Base-by-base conservation (phyloP, 352 stramenopile species). In the Globisporangium cederbergense region DNA sequence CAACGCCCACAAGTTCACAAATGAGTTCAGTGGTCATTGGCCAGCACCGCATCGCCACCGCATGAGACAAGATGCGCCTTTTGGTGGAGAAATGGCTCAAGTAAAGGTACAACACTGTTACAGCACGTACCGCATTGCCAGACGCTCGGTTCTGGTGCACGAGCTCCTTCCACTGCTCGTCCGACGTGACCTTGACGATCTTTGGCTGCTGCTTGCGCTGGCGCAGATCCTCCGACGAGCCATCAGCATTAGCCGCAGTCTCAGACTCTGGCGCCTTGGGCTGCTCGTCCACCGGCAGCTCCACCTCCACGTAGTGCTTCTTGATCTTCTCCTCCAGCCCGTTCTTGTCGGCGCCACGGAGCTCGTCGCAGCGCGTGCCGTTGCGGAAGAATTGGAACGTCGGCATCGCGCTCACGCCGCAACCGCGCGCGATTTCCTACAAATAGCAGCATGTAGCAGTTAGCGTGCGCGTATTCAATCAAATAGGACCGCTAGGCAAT, bases 371-470 rank as follows among this genome's bases (percentile, higher is more conserved):
- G 73, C 94, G 97, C 34, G 70, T 77, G 49, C 90, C 90, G 55
- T 85, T 86, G 69, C 96, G 95, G 72, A 89, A 98, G 68, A 98
- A 93, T 63, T 98, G 90, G 75, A 98, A 98, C n/a, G 95, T 98
- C 7, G 95, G 95, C 93, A 98, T 98, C 43, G 91, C 88, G 13
- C 70, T 80, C 70, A 98, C 90, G 28, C 85, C 90, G 68, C 83
- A 93, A 10, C 64, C 66, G 30, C 70, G 65, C 0, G 83, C 73
- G 60, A 96, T 79, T 42, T 90, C 69, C 56, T 91, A 36, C n/a
- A 49, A 11, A 10, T 16, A 10, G n/a, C n/a, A 22, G 43, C 3
- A 10, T 18, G n/a, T 9, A 28, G 14, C 45, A 49, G 11, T 56
- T 25, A 59, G 53, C 4, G 9, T 13, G 13, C 3, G n/a, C n/a